Evolutionary conservation across 108 stramenopile species (phyloP), one percentile per base, ranked within the genome.

Genomic region (Fragilariopsis cylindrus): DNA sequence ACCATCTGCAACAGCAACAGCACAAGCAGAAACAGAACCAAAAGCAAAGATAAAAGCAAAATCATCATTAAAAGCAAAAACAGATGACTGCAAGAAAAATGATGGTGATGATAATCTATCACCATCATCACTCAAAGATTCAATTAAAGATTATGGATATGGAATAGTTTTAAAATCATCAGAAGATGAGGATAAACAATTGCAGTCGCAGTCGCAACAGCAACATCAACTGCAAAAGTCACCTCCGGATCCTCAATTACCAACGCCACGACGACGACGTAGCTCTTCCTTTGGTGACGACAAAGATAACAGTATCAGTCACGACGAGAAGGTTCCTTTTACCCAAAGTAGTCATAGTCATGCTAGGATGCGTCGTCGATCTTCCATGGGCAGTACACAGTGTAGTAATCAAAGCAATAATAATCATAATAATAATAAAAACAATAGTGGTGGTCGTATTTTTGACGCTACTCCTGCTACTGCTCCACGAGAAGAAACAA

Each of bases 121-220:
- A 53, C 11, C 13, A 15, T 11, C 52, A 53, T 15, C 52, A 53
- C 52, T 53, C 30, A 30, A 30, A 30, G 30, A 30, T 30, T 30
- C 30, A 30, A 30, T 30, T 30, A 30, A 30, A 30, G 30, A 30
- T 11, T n/a, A 19, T 18, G 55, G 55, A 56, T 56, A 19, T 56
- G 7, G 9, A 5, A 19, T 56, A 56, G 16, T 19, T 19, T n/a
- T n/a, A 11, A 15, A 53, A 15, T 15, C 13, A 53, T 53, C 2
- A 11, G 11, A 30, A 30, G 30, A 30, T 30, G 52, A n/a, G 52
- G 52, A 15, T 53, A 1, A 53, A n/a, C 52, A 53, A 53, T 53
- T 53, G 52, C 52, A 53, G 2, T 53, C 52, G 52, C 52, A 53
- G 52, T 53, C 52, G 52, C 52, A 53, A 53, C 52, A 53, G 15